Evolutionary conservation across 139 green algal species (phyloP), one percentile per base, ranked within the genome.

Genomic region (Tetraselmis striata): DNA sequence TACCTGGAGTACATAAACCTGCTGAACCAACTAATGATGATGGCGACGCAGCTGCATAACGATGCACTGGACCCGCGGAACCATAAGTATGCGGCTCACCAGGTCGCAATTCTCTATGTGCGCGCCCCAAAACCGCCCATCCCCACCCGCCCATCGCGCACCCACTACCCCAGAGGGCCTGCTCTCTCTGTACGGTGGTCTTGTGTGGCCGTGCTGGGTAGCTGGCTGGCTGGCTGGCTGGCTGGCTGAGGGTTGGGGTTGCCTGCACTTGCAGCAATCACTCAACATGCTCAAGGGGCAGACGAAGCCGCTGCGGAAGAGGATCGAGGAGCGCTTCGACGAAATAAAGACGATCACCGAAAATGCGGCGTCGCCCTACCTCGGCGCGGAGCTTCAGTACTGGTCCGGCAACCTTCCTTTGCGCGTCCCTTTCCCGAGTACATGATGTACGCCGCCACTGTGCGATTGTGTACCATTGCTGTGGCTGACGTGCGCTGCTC

Each of bases 61-160:
- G 90, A 93, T 45, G 88, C 90, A 1, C 87, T 84, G 32, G 82
- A 85, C n/a, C 85, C 87, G 24, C 81, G 87, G 75, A 87, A 93
- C 82, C 90, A 93, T 85, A 93, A 93, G 76, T 93, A 93, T 81
- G 45, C 84, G 1, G 90, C 90, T 23, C 90, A 93, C 84, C 90
- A 93, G 74, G 83, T 90, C 22, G 90, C 90, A 2, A 85, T 93
- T 32, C 86, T 93, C 1, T 93, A 93, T 83, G 89, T 93, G 79
- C 89, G 87, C n/a, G n/a, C n/a, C n/a, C n/a, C n/a, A n/a, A n/a
- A n/a, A n/a, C n/a, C n/a, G n/a, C n/a, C n/a, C n/a, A n/a, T n/a
- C n/a, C n/a, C n/a, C n/a, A n/a, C n/a, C n/a, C n/a, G n/a, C n/a
- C n/a, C n/a, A n/a, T n/a, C n/a, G n/a, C n/a, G n/a, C n/a, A n/a